Base-by-base conservation (phyloP, 768 basidiomycete species). In the Pleurotus salmoneostramineus region DNA sequence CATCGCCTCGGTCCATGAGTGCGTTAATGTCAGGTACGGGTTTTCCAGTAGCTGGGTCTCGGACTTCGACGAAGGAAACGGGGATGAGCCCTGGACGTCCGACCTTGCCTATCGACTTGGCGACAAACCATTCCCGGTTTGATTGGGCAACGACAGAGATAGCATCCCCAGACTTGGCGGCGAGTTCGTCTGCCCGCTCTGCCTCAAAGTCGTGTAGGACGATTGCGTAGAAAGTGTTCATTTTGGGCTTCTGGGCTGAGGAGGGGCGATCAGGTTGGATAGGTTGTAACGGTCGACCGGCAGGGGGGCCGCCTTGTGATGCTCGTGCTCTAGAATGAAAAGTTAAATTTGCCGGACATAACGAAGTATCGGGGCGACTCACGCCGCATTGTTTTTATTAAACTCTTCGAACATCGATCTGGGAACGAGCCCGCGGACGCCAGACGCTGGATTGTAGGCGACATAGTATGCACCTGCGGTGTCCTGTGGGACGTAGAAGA, bases 91-190 rank as follows among this genome's bases (percentile, higher is more conserved):
- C 97, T 0, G 97, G 97, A 56, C 95, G 89, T 33, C 97, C 96
- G 15, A 99, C 83, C 56, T 85, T 82, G 42, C 95, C 94, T 65
- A 99, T 99, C 10, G 96, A 94, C 73, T 99, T 99, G 31, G 97
- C 97, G 49, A 99, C 97, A 71, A 98, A 98, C 97, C 97, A 99
- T 71, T 99, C 97, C 62, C 94, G 93, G 68, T 98, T 99, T n/a
- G 95, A 98, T 71, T 98, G 97, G 0, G 97, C 97, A 57, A 98
- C 97, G 60, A 99, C 93, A 14, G 95, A 91, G 68, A 99, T 92
- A 6, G 92, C 82, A 66, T 99, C 97, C 36, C 95, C 96, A 0
- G 88, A 83, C 66, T 90, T 94, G 1, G 96, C 96, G 60, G 96
- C 95, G 47, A 99, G 85, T 67, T 99, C 97, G 69, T 99, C 97